phyloP scores from a whole-genome alignment of 139 green algal species.

The Chlorella sp. region DNA sequence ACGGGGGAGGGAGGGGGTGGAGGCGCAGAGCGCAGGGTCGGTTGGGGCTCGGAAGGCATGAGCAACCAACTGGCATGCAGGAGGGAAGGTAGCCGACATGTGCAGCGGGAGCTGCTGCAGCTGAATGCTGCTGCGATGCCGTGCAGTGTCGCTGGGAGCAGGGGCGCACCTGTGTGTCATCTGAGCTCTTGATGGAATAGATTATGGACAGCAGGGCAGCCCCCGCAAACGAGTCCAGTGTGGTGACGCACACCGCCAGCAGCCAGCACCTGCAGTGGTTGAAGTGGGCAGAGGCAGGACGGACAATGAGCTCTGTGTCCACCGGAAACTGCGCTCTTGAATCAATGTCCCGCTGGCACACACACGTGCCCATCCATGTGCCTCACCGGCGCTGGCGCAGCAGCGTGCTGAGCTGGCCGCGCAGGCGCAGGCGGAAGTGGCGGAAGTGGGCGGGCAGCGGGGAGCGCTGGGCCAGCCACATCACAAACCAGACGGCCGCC shows the following conservation, averaged over 20 bases:
- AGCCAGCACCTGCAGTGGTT: no score
- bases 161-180: neutral
- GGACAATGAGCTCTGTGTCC: no score
- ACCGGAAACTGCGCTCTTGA: no score
- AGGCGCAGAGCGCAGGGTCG: neutral
- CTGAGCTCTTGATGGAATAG: neutral
- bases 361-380: no score
- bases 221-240: neutral
- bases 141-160: no score
- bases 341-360: no score
- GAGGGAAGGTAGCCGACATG: no score
- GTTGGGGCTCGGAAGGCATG: neutral
- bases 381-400: no score
- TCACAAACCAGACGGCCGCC: neutral
- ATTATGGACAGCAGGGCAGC: neutral
- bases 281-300: no score
- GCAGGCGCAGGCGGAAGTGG: slow-evolving; percentile 9
- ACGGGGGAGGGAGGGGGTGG: neutral
- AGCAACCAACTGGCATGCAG: neutral
- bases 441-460: neutral
- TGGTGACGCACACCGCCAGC: neutral
- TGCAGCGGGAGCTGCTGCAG: no score
- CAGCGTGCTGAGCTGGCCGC: neutral
- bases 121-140: no score
- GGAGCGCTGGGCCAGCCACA: neutral